A percentile compares a stretch with the other conserved stretches of the same genome.
phyloP scores from a whole-genome alignment of 2,329 filamentous ascomycete species.

The Nectriaceae sp. region DNA sequence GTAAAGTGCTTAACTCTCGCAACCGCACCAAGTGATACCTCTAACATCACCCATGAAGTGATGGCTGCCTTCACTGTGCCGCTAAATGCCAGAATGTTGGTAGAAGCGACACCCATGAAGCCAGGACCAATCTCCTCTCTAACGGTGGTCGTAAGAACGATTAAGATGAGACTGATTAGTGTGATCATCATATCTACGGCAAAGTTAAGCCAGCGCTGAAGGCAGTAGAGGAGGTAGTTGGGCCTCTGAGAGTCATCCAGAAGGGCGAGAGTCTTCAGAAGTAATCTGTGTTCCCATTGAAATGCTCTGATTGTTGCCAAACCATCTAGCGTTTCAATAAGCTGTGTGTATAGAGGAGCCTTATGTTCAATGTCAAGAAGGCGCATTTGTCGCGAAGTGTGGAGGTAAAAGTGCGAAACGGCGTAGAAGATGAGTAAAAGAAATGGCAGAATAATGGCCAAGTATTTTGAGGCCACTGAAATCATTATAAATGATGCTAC shows the following conservation, averaged over 20 bases:
- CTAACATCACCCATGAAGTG: slow-evolving; percentile 33
- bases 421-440: too few relatives aligned
- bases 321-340: slow-evolving; percentile 48
- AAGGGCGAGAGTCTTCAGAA: slow-evolving; percentile 40
- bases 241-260: slow-evolving; percentile 52
- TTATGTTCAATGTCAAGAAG: slow-evolving; percentile 39
- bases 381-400: slow-evolving; percentile 40
- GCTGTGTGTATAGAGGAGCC: slow-evolving; percentile 36
- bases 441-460: too few relatives aligned
- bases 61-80: slow-evolving; percentile 26
- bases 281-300: slow-evolving; percentile 45
- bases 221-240: slow-evolving; percentile 50
- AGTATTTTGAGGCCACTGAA: too few relatives aligned
- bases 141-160: slow-evolving; percentile 39
- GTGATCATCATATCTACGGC: slow-evolving; percentile 46
- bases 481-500: too few relatives aligned
- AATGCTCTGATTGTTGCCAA: slow-evolving; percentile 51
- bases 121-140: slow-evolving; percentile 16
- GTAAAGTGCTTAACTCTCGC: slow-evolving; percentile 28
- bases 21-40: slow-evolving; percentile 31
- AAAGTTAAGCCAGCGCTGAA: slow-evolving; percentile 54
- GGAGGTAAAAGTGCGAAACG: slow-evolving; percentile 18
- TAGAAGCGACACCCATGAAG: slow-evolving; percentile 22
- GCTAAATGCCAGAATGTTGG: slow-evolving; percentile 30
- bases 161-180: slow-evolving; percentile 19